Evolutionary conservation across 2,329 filamentous ascomycete genomes (phyloP).

Genomic region (Phyllosticta citriasiana): DNA sequence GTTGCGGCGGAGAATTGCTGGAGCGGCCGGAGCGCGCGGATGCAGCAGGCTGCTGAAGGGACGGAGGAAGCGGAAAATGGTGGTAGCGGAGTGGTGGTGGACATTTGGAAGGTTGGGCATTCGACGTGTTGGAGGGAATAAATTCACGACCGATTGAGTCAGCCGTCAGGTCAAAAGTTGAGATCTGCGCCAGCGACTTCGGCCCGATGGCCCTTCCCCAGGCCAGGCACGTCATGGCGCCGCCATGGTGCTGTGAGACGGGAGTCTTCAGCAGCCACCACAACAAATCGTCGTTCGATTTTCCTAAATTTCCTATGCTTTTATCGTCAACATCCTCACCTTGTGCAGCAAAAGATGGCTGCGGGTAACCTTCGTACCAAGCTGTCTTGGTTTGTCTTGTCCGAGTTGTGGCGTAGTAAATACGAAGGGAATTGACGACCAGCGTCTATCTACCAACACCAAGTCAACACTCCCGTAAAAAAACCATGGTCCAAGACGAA

Average conservation of each 20-base stretch:
- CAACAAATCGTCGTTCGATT: neutral
- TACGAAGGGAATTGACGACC: neutral
- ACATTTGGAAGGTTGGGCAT: slow-evolving; percentile 9
- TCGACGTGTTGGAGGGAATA: neutral
- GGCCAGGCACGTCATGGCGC: neutral
- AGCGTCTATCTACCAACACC: neutral
- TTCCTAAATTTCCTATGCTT: neutral
- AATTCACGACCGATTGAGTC: neutral
- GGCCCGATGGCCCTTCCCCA: neutral
- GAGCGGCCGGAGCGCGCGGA: neutral
- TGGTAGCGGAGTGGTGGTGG: neutral
- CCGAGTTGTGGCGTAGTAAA: neutral
- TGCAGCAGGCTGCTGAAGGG: neutral
- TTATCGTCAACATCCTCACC: neutral
- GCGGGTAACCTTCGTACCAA: neutral
- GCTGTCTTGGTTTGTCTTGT: neutral
- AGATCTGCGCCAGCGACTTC: neutral
- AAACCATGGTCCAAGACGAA: neutral
- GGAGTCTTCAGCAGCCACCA: neutral
- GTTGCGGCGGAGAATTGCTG: neutral
- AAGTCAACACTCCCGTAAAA: neutral
- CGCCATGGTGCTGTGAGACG: neutral
- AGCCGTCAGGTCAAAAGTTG: neutral
- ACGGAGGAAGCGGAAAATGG: neutral
- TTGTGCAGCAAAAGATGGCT: neutral